A percentile compares a stretch with the other conserved stretches of the same genome.
phyloP scores from a whole-genome alignment of 2,329 filamentous ascomycete species.

The Aspergillus glaucus region DNA sequence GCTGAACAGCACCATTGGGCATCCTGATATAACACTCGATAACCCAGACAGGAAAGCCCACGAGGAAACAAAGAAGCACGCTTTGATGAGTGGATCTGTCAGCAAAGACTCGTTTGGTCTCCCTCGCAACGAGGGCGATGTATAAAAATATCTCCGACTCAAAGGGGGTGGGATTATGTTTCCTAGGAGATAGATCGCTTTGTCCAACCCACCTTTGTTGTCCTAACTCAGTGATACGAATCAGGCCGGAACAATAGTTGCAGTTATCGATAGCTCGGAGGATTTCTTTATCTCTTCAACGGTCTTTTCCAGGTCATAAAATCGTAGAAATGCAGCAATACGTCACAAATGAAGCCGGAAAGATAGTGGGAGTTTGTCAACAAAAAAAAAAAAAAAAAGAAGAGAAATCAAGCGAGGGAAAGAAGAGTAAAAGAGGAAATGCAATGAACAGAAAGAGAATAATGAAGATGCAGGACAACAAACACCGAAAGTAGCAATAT shows the following conservation, averaged over 20 bases:
- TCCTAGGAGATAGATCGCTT: not conserved
- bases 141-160: not conserved
- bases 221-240: not conserved
- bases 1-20: conserved; percentile 53
- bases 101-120: not conserved
- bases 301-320: no score
- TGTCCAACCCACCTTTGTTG: not conserved
- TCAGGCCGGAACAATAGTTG: not conserved
- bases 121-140: not conserved
- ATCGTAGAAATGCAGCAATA: no score
- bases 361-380: not conserved
- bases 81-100: not conserved
- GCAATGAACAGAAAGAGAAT: conserved; percentile 13
- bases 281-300: no score
- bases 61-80: conserved; percentile 2
- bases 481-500: not conserved
- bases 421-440: not conserved
- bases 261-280: not conserved
- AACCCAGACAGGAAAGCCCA: not conserved
- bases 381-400: not conserved
- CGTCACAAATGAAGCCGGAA: no score
- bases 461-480: conserved; percentile 11
- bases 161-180: not conserved
- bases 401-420: conserved; percentile 4
- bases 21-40: conserved; percentile 57